These are phyloP conservation scores for Tubosaeta sp. DNA, from an alignment of 768 basidiomycete species.

Conservation along the genomic window DNA sequence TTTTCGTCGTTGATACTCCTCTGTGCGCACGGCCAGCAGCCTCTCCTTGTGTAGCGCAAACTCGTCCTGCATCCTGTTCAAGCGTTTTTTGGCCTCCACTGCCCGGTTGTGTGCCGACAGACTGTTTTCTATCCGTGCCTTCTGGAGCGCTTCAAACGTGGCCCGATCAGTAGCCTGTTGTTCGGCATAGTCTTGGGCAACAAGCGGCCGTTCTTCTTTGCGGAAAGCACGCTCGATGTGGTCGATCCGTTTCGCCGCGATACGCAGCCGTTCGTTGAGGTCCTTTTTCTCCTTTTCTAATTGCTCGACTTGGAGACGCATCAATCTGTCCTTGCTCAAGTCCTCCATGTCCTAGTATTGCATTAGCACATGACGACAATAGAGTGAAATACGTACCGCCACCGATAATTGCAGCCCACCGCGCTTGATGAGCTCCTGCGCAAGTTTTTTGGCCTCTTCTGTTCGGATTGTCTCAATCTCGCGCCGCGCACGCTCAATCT, in stretches of 20 bases:
- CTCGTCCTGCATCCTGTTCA: conserved; percentile 71
- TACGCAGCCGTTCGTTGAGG: conserved; percentile 72
- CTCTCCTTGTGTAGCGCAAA: conserved; percentile 50
- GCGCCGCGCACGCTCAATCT: conserved; percentile 72
- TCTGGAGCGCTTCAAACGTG: conserved; percentile 61
- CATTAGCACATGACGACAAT: neutral
- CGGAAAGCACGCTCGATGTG: conserved; percentile 94
- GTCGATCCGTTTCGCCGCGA: conserved; percentile 86
- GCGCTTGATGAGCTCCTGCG: conserved; percentile 75
- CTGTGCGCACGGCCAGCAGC: conserved; percentile 54
- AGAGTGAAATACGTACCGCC: conserved; percentile 43
- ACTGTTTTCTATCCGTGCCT: conserved; percentile 51
- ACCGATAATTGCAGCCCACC: conserved; percentile 71
- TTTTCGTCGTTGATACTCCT: conserved; percentile 60
- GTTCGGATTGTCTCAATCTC: conserved; percentile 58
- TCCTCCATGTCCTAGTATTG: conserved; percentile 66
- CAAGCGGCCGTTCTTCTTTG: conserved; percentile 85
- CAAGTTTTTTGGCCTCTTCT: conserved; percentile 84
- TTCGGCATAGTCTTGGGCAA: conserved; percentile 78
- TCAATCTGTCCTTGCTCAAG: conserved; percentile 80
- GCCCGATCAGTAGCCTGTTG: conserved; percentile 78
- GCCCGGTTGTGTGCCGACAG: conserved; percentile 58
- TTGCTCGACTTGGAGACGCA: conserved; percentile 89
- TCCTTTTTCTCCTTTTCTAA: conserved; percentile 96
- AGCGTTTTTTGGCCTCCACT: conserved; percentile 68